Base-by-base conservation (phyloP, 352 stramenopile species). In the Phytophthora cactorum region DNA sequence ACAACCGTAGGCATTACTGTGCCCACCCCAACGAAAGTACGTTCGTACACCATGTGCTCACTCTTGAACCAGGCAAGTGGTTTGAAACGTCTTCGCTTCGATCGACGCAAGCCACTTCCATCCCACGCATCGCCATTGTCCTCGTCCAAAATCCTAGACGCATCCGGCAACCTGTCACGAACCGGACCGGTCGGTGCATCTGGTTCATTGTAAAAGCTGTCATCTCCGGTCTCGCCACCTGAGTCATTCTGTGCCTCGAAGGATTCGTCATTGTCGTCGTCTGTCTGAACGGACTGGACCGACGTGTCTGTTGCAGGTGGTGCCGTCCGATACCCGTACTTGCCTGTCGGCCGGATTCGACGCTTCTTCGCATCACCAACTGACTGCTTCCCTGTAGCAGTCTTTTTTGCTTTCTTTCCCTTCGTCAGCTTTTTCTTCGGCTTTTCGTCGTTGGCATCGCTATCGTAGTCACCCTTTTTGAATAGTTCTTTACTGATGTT, bases 1-100 rank as follows among this genome's bases (percentile, higher is more conserved):
- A 78, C 79, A 44, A 95, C 83, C 1, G 88, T 96, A 7, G 88
- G 88, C 55, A 96, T 82, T 45, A 95, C 86, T 7, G 89, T 69
- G 7, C 88, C 88, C 4, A 96, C 83, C n/a, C 88, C 88, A 15
- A 87, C 87, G 44, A 92, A 86, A 4, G 82, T 89, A 12, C 88
- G 85, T 57, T 95, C 86, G 54, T 92, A 96, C 51, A 96, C 82
- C 63, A 89, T 93, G 56, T 93, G 83, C 65, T 96, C 88, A 46
- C 87, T 88, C 60, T 95, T 95, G 75, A 95, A 96, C 88, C 88
- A 96, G 12, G 75, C 88, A n/a, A 96, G 74, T 22, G 88, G 88
- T 81, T 93, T 92, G 60, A 88, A 95, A 7, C 88, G 83, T 55
- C 76, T 78, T 31, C 88, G 79, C 65, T 92, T 93, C 5, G 86